Evolutionary conservation across 2,329 filamentous ascomycete genomes (phyloP).

Genomic region (Botrytis squamosa): DNA sequence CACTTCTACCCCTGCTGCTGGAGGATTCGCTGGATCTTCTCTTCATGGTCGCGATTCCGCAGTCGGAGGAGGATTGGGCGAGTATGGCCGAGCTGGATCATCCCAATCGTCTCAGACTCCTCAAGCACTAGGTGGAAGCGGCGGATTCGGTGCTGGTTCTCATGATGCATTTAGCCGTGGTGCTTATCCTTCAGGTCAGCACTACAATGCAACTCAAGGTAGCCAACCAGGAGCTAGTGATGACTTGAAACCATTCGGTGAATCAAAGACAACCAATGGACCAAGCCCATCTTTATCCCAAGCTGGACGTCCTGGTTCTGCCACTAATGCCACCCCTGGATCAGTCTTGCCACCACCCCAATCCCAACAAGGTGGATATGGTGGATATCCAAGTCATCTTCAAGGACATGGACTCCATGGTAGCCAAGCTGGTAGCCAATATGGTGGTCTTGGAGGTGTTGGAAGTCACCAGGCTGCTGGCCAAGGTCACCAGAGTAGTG

Average conservation of each 20-base stretch:
- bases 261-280: slow-evolving; percentile 39
- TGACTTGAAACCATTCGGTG: slow-evolving; percentile 41
- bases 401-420: slow-evolving; percentile 40
- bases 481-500: slow-evolving; percentile 45
- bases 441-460: slow-evolving; percentile 48
- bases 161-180: slow-evolving; percentile 40
- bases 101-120: slow-evolving; percentile 38
- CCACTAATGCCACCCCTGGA: slow-evolving; percentile 39
- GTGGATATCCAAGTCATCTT: slow-evolving; percentile 40
- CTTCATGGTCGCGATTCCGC: slow-evolving; percentile 40
- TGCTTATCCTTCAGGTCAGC: slow-evolving; percentile 40
- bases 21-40: slow-evolving; percentile 36
- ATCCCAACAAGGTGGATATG: slow-evolving; percentile 39
- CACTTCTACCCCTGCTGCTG: slow-evolving; percentile 39
- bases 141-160: slow-evolving; percentile 35
- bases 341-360: slow-evolving; percentile 40
- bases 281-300: slow-evolving; percentile 41
- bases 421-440: slow-evolving; percentile 39
- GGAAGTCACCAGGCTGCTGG: slow-evolving; percentile 47
- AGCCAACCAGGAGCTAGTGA: slow-evolving; percentile 37
- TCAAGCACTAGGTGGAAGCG: slow-evolving; percentile 38
- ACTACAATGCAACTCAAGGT: slow-evolving; percentile 36
- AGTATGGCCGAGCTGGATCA: slow-evolving; percentile 40
- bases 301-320: slow-evolving; percentile 40
- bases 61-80: slow-evolving; percentile 37